These are phyloP conservation scores for Botrytis sinoallii DNA, from an alignment of 2,329 filamentous ascomycete species.

Conservation along the genomic window DNA sequence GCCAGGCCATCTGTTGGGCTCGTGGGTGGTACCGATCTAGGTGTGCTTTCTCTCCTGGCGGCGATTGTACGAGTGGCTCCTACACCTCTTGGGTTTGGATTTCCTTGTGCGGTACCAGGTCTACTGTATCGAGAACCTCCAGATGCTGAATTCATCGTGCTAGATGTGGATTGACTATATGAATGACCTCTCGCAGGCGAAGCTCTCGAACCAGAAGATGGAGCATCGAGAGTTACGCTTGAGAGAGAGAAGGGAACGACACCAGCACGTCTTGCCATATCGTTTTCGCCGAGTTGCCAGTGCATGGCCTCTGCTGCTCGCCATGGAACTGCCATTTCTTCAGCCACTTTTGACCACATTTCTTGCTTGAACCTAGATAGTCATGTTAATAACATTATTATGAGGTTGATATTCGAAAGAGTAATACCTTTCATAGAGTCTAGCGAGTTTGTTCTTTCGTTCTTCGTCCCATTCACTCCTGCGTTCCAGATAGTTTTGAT, in stretches of 20 bases:
- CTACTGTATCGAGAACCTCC: conserved; percentile 29
- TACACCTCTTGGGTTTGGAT: conserved; percentile 22
- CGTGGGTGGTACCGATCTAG: conserved; percentile 38
- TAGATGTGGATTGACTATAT: conserved; percentile 33
- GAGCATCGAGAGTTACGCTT: conserved; percentile 49
- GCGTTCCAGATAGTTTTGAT: conserved; percentile 95
- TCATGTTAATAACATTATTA: conserved; percentile 20
- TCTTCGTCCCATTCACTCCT: conserved; percentile 96
- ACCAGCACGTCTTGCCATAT: conserved; percentile 90
- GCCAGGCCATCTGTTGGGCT: conserved; percentile 40
- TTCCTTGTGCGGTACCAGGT: conserved; percentile 27
- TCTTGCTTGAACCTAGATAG: conserved; percentile 81
- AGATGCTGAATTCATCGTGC: conserved; percentile 24
- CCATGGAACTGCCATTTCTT: conserved; percentile 95
- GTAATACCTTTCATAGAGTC: conserved; percentile 85
- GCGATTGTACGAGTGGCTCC: conserved; percentile 32
- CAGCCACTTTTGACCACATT: conserved; percentile 95
- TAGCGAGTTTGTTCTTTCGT: conserved; percentile 92
- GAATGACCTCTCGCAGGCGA: conserved; percentile 40
- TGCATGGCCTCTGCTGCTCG: conserved; percentile 96
- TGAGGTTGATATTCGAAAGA: not conserved
- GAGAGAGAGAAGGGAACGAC: conserved; percentile 79
- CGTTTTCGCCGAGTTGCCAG: conserved; percentile 89
- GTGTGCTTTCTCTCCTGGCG: conserved; percentile 37
- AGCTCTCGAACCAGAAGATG: conserved; percentile 43